Percentiles rank a stretch among this genome's conserved stretches.
Evolutionary conservation across 2,329 filamentous ascomycete species (phyloP).

Genomic region (Ceratocystis eucalypticola): DNA sequence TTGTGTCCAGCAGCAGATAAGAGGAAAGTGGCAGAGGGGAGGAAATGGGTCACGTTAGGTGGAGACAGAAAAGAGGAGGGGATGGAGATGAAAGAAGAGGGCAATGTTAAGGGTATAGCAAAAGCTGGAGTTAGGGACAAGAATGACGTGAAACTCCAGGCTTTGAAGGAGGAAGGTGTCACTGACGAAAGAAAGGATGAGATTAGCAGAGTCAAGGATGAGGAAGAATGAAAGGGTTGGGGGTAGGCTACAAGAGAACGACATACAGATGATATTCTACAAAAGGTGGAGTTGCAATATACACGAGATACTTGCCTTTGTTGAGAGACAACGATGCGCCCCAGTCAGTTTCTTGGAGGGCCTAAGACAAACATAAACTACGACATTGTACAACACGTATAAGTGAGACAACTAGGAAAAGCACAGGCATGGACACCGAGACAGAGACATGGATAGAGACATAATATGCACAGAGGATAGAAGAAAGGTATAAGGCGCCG

Average conservation of each 20-base stretch:
- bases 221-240: slow-evolving; percentile 2
- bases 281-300: neutral
- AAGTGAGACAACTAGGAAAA: neutral
- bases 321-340: too few species aligned
- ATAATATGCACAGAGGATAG: neutral
- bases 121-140: slow-evolving; percentile 23
- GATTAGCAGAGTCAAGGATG: slow-evolving; percentile 10
- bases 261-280: too few species aligned
- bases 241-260: too few species aligned
- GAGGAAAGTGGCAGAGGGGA: slow-evolving; percentile 46
- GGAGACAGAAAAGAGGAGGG: slow-evolving; percentile 24
- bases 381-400: neutral
- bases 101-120: slow-evolving; percentile 22
- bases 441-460: neutral
- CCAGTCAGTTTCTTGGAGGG: neutral
- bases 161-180: slow-evolving; percentile 29
- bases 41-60: slow-evolving; percentile 33
- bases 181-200: slow-evolving; percentile 5
- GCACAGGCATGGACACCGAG: too few species aligned
- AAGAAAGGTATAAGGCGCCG: neutral
- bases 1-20: slow-evolving; percentile 62
- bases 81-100: slow-evolving; percentile 23
- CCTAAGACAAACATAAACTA: neutral
- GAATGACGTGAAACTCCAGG: slow-evolving; percentile 28
- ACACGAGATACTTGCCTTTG: neutral